Evolutionary conservation across 2,329 filamentous ascomycete genomes (phyloP), one percentile per base, ranked within the genome.

Genomic region (Fusarium fracticaudum): DNA sequence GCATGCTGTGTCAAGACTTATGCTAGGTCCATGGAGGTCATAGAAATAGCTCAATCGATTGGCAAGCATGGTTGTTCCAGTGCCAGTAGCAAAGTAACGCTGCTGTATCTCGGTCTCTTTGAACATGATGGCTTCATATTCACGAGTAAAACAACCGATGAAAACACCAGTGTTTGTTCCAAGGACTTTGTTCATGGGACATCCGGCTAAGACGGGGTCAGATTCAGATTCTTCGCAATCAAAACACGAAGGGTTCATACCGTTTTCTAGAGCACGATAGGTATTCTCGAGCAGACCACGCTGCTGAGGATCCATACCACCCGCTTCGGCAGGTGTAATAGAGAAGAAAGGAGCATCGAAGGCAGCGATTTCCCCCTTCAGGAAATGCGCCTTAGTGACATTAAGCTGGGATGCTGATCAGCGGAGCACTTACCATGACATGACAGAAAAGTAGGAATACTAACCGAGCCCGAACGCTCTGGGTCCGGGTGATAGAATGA

Each of bases 241-340:
- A 17, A 24, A 29, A n/a, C 11, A 33, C 6, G 2, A 12, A 40
- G 9, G 17, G 17, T 10, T 22, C 60, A 33, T 62, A 63, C 86
- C 84, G 71, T 64, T 64, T 35, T 64, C 60, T 8, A 64, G 37
- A 13, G 51, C 60, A n/a, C 43, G 51, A 17, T 64, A 64, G 11
- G 60, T 91, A 72, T 65, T 51, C 40, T 69, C 66, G 3, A 69
- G 66, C 22, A 69, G 35, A 35, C 82, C 78, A 5, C 85, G 79
- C 65, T 85, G 84, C 69, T 86, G 84, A 1, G 84, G 85, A 48
- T 86, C 84, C 64, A 85, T 79, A 14, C 75, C 77, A 47, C 77
- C 75, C 22, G 81, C 82, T 65, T 86, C 84, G n/a, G 78, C 71
- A 1, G 80, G 78, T 1, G 77, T 80, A 37, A 85, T 83, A 43